Base-by-base conservation (phyloP, 31 red algal species). In the Bonnemaisonia californica region DNA sequence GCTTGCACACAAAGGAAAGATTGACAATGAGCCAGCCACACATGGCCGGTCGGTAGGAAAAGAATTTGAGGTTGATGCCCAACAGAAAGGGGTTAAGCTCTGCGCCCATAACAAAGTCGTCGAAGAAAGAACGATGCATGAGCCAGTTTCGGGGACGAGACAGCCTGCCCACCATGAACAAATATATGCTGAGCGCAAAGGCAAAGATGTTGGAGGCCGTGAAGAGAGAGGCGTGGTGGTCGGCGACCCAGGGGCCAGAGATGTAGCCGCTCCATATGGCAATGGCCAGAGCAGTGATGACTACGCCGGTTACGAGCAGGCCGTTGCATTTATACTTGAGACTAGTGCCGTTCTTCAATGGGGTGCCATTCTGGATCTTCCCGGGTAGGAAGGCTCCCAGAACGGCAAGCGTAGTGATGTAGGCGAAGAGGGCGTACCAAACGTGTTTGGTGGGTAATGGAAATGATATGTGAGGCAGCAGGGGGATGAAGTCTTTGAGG, bases 321-420 rank as follows among this genome's bases (percentile, higher is more conserved):
- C 95, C 95, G 56, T 97, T 97, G 73, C 86, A 91, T 61, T 97
- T 97, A 81, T 97, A 97, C 32, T 80, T 57, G 41, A 97, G 79
- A 60, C 84, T 74, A 24, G 80, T 47, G 34, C 95, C 95, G 61
- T 93, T 90, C 22, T 71, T 13, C 18, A 93, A 85, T 12, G 41
- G 51, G 39, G 80, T 58, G 68, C 95, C 95, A 22, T 54, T 21
- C 31, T 81, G 63, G 2, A 71, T 69, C 64, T 79, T 83, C 2
- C 95, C 95, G 27, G 95, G 95, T 4, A 97, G 85, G 37, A 85
- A 70, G 33, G 79, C 86, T 35, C 90, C 85, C 5, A 90, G 33
- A 3, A 91, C 19, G 4, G 81, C 92, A 19, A 91, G 34, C 29
- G 62, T 35, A 2, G 41, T 38, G 61, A 91, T 68, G 80, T 85